Evolutionary conservation across 208 protist species (phyloP).

Genomic region (Wallacemonas sp.): DNA sequence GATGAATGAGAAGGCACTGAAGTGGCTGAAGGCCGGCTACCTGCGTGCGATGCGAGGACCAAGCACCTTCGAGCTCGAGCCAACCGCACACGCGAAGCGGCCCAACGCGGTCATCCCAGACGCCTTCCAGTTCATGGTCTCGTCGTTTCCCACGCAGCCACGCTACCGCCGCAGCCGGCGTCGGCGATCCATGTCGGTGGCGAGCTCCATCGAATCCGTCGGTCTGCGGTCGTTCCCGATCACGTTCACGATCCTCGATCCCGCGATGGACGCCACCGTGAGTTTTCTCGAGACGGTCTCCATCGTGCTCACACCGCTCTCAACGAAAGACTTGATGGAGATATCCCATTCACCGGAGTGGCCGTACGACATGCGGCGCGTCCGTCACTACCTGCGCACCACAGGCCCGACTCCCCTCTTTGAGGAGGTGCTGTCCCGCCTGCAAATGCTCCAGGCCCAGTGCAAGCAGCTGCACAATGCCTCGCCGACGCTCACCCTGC

Average conservation of each 20-base stretch:
- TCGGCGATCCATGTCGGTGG: neutral
- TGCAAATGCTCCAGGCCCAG: neutral
- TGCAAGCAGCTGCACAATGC: constrained; percentile 4
- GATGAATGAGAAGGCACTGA: neutral
- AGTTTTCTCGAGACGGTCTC: constrained; percentile 10
- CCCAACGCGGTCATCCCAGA: neutral
- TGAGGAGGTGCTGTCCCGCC: neutral
- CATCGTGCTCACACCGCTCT: neutral
- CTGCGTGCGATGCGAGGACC: constrained; percentile 7
- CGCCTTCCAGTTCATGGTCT: neutral
- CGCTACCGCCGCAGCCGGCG: constrained; percentile 1
- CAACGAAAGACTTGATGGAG: neutral
- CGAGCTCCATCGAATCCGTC: constrained; percentile 8
- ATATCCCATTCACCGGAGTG: neutral
- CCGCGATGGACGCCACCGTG: constrained; percentile 3
- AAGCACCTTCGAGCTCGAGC: neutral
- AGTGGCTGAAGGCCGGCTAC: neutral
- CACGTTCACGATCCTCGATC: constrained; percentile 1
- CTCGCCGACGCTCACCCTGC: constrained; percentile 23
- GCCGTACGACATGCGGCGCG: constrained; percentile 9
- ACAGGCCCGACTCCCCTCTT: neutral
- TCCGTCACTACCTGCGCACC: constrained; percentile 3
- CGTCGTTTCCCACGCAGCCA: neutral
- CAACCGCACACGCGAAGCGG: neutral
- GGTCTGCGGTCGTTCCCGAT: constrained; percentile 10